These are phyloP conservation scores for Serendipita vermifera DNA, from an alignment of 768 basidiomycete species.

Conservation along the genomic window DNA sequence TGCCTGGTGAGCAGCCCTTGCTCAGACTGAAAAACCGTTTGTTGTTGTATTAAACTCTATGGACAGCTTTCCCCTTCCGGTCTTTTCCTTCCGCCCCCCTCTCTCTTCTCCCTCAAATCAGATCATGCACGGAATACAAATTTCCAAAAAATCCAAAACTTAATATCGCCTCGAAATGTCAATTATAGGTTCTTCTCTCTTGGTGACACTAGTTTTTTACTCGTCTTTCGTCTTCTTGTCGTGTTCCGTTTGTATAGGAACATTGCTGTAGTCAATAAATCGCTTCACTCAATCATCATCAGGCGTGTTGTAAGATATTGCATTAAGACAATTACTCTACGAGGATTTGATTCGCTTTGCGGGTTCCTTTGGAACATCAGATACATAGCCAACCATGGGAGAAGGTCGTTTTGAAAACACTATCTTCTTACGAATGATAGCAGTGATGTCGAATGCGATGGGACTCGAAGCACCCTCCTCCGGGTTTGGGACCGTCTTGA, in stretches of 20 bases:
- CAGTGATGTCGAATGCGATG: conserved; percentile 46
- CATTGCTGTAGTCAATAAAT: conserved; percentile 7
- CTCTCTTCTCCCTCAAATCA: too few relatives aligned
- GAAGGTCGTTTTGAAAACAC: conserved; percentile 74
- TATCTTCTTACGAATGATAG: conserved; percentile 69
- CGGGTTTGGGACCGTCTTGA: conserved; percentile 27
- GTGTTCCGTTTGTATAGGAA: conserved; percentile 2
- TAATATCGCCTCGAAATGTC: too few relatives aligned
- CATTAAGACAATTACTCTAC: too few relatives aligned
- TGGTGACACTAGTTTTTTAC: too few relatives aligned
- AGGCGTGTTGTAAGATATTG: too few relatives aligned
- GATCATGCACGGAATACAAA: too few relatives aligned
- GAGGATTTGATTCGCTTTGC: conserved; percentile 1
- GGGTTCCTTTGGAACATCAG: background rate
- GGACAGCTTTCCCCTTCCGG: background rate
- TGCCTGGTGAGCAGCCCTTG: background rate
- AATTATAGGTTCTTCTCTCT: too few relatives aligned
- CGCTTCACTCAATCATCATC: background rate
- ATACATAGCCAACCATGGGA: conserved; percentile 26
- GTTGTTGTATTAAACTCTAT: conserved; percentile 2
- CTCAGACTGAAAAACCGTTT: too few relatives aligned
- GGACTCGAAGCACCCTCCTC: conserved; percentile 18
- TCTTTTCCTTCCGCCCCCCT: too few relatives aligned
- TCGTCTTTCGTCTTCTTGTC: too few relatives aligned
- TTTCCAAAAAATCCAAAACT: too few relatives aligned